These are phyloP conservation scores for Fusarium pseudonygamai DNA, from an alignment of 2,329 filamentous ascomycete species.

Conservation along the genomic window DNA sequence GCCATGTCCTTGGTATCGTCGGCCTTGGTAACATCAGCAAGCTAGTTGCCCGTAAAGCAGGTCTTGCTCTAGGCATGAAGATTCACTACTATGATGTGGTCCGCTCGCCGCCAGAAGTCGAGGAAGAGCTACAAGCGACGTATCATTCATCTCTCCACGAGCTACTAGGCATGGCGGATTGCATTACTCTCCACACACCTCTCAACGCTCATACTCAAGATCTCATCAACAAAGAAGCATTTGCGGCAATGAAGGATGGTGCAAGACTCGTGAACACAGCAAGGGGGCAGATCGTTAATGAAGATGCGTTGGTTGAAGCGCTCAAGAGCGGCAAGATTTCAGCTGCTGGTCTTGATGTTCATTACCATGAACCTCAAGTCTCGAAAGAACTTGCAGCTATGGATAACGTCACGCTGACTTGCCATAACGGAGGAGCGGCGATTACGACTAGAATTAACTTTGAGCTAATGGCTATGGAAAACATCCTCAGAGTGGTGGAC, in stretches of 20 bases:
- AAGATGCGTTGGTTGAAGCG: conserved; percentile 58
- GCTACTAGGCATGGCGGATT: conserved; percentile 46
- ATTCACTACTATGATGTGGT: conserved; percentile 62
- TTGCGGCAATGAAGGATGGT: conserved; percentile 56
- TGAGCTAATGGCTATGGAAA: conserved; percentile 43
- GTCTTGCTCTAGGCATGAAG: conserved; percentile 60
- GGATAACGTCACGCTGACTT: conserved; percentile 52
- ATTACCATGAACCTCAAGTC: conserved; percentile 62
- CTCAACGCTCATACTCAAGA: conserved; percentile 29
- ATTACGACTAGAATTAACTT: conserved; percentile 53
- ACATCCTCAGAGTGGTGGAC: conserved; percentile 37
- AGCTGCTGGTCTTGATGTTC: conserved; percentile 63
- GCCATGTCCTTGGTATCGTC: conserved; percentile 60
- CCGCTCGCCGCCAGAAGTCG: conserved; percentile 40
- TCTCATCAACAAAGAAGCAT: conserved; percentile 20
- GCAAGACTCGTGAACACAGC: conserved; percentile 62
- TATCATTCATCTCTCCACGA: conserved; percentile 43
- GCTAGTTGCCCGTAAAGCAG: conserved; percentile 57
- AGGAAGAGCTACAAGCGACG: conserved; percentile 42
- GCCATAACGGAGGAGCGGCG: conserved; percentile 51
- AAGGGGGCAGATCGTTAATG: conserved; percentile 61
- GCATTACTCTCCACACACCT: conserved; percentile 48
- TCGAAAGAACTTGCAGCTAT: conserved; percentile 48
- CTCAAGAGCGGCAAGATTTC: conserved; percentile 56
- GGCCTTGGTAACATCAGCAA: conserved; percentile 59